Evolutionary conservation across 116 monocot species (phyloP).

Genomic region (Posidonia oceanica): DNA sequence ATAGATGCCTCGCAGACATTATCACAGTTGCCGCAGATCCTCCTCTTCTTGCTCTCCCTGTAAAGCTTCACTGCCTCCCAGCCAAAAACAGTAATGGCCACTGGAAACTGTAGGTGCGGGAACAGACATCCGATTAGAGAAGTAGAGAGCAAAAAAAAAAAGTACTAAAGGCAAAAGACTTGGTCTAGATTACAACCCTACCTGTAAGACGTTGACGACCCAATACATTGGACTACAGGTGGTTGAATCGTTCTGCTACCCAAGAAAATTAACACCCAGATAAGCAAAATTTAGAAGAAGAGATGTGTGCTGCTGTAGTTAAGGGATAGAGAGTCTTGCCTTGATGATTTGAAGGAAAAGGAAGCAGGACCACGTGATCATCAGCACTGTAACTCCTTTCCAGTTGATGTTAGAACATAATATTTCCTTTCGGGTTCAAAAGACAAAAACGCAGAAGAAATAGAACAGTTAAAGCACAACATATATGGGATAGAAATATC

Average conservation of each 20-base stretch:
- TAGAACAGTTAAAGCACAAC: background rate
- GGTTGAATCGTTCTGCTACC: conserved; percentile 38
- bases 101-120: conserved; percentile 39
- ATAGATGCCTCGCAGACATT: conserved; percentile 93
- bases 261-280: background rate
- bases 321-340: conserved; percentile 11
- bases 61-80: conserved; percentile 68
- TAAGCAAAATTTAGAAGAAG: background rate
- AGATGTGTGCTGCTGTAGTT: background rate
- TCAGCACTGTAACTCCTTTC: conserved; percentile 59
- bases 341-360: conserved; percentile 78
- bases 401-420: conserved; percentile 65
- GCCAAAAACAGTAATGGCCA: conserved; percentile 51
- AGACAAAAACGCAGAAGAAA: conserved; percentile 9
- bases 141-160: too few relatives aligned
- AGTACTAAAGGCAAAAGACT: too few relatives aligned
- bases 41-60: conserved; percentile 47
- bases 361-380: conserved; percentile 71
- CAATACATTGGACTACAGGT: conserved; percentile 62
- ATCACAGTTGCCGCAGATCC: conserved; percentile 51
- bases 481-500: background rate
- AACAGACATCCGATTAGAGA: too few relatives aligned
- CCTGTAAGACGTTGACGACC: conserved; percentile 73
- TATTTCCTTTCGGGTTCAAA: conserved; percentile 36
- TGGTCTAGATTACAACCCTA: background rate